Evolutionary conservation across 768 basidiomycete species (phyloP).

Genomic region (Serendipita sp.): DNA sequence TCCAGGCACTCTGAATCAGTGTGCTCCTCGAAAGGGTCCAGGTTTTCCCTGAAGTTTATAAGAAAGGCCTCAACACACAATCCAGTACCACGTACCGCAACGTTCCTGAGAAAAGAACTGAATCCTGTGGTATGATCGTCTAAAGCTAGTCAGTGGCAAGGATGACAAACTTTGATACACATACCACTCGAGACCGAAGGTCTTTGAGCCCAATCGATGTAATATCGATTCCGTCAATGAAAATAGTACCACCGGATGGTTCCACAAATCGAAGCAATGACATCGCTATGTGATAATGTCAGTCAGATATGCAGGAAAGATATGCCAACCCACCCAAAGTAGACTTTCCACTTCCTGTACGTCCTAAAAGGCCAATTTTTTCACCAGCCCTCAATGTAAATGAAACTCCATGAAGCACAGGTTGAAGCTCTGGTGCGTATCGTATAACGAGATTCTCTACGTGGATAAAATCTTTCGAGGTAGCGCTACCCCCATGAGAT

Average conservation of each 20-base stretch:
- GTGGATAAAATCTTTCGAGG: conserved; percentile 10
- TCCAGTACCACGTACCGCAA: neutral
- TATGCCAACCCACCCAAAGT: conserved; percentile 17
- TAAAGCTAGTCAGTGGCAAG: neutral
- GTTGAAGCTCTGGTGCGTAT: conserved; percentile 14
- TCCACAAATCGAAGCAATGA: conserved; percentile 21
- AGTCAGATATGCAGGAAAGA: conserved; percentile 19
- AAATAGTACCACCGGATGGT: conserved; percentile 20
- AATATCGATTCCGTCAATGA: conserved; percentile 22
- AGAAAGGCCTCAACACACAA: neutral
- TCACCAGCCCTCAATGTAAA: conserved; percentile 18
- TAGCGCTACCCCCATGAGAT: conserved; percentile 15
- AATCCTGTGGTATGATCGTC: conserved; percentile 8
- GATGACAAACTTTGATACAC: neutral
- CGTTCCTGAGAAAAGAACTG: conserved; percentile 7
- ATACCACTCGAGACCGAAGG: conserved; percentile 15
- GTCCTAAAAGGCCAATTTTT: conserved; percentile 23
- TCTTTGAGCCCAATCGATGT: conserved; percentile 21
- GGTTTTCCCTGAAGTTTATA: neutral
- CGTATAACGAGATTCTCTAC: conserved; percentile 20
- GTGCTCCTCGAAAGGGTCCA: conserved; percentile 7
- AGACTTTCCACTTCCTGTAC: conserved; percentile 19
- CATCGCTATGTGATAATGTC: conserved; percentile 13
- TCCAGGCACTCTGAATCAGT: conserved; percentile 7
- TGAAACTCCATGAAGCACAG: conserved; percentile 21